Evolutionary conservation across 2,329 filamentous ascomycete genomes (phyloP), one percentile per base, ranked within the genome.

Genomic region (Hortaea werneckii): DNA sequence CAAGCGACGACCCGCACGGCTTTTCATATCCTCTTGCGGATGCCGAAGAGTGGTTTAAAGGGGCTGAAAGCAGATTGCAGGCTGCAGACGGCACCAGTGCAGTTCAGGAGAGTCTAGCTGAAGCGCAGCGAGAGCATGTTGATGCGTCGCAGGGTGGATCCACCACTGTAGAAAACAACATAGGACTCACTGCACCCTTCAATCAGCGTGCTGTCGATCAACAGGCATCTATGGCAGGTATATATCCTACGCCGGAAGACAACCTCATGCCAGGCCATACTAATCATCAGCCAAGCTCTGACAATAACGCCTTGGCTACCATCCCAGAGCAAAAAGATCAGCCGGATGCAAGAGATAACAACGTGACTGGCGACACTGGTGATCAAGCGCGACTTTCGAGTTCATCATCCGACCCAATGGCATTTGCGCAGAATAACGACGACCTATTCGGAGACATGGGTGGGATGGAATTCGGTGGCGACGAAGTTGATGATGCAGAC

Each of bases 401-500:
- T 32, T 59, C 46, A 5, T 47, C 45, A 12, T 29, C 45, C 9
- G 42, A 44, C 9, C 38, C 39, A 38, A 32, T 40, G 7, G 20
- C 41, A 28, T 47, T 50, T 49, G 53, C 51, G 50, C 29, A 75
- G 75, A 26, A 68, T 28, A 67, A 70, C 40, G 77, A 80, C 50
- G 77, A 82, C 54, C 67, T 87, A 5, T 85, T 86, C 57, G 81
- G 76, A 20, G 83, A 86, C 37, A 43, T 53, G 41, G 43, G 42
- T 58, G 82, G 85, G 45, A 72, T 85, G 53, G 80, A 80, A 9
- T 87, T 86, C 64, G 80, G 75, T n/a, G 77, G 80, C n/a, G 76
- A 79, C 51, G 78, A 69, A n/a, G 71, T 90, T 12, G 88, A 83
- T 1, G 86, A 92, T 54, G 85, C 80, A 5, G 86, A 92, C 58